These are phyloP conservation scores for Mediolabrus comicus DNA, from an alignment of 108 stramenopile species.

Conservation along the genomic window DNA sequence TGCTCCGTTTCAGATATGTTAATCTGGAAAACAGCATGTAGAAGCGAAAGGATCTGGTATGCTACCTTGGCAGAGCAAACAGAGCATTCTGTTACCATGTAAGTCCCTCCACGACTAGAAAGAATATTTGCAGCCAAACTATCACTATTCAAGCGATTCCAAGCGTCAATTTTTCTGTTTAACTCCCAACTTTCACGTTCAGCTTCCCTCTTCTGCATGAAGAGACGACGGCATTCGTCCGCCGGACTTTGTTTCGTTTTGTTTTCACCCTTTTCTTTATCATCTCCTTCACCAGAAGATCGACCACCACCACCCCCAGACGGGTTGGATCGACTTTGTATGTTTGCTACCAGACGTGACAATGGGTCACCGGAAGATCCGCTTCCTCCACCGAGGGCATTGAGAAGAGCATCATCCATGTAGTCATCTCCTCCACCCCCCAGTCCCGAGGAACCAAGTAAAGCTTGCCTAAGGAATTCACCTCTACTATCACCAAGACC, in stretches of 20 bases:
- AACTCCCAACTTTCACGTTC: constrained; percentile 71
- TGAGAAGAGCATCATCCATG: constrained; percentile 40
- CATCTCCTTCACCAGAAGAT: constrained; percentile 6
- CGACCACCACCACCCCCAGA: background rate
- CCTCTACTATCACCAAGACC: constrained; percentile 43
- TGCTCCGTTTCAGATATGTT: constrained; percentile 34
- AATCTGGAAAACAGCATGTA: constrained; percentile 38
- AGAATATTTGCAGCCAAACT: constrained; percentile 15
- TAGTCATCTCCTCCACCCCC: constrained; percentile 44
- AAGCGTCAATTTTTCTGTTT: constrained; percentile 63
- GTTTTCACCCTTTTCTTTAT: constrained; percentile 3
- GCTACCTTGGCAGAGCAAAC: constrained; percentile 51
- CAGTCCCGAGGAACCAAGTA: constrained; percentile 42
- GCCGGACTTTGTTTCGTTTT: constrained; percentile 32
- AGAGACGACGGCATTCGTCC: constrained; percentile 59
- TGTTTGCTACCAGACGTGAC: constrained; percentile 47
- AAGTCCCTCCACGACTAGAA: constrained; percentile 7
- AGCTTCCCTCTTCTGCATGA: constrained; percentile 70
- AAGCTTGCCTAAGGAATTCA: constrained; percentile 59
- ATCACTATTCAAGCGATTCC: constrained; percentile 70
- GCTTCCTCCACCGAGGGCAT: constrained; percentile 25
- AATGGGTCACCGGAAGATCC: constrained; percentile 35
- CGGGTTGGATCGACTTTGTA: constrained; percentile 19
- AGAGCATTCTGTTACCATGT: constrained; percentile 67
- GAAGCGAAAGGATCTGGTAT: constrained; percentile 46